These are phyloP conservation scores for Geranium incanum DNA, from an alignment of 441 rosid species.

Conservation along the genomic window DNA sequence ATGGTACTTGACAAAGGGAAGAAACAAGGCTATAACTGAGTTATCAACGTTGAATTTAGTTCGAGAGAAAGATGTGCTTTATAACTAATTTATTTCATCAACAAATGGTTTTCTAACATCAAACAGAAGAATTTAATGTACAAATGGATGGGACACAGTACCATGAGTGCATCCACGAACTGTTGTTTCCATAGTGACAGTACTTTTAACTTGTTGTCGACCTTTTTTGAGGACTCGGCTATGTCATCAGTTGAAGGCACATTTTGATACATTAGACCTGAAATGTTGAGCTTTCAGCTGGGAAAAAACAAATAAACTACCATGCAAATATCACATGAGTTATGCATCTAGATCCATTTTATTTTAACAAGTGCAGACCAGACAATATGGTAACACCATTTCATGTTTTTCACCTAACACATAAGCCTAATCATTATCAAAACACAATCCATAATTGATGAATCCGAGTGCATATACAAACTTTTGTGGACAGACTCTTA, in stretches of 20 bases:
- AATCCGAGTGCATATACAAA: background rate
- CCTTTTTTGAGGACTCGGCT: constrained; percentile 33
- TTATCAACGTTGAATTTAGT: background rate
- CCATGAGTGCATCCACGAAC: constrained; percentile 60
- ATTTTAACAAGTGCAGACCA: background rate
- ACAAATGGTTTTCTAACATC: constrained; percentile 18
- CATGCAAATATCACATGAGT: background rate
- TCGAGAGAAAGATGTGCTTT: background rate
- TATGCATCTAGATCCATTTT: background rate
- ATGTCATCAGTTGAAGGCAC: constrained; percentile 37
- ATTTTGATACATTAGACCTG: constrained; percentile 45
- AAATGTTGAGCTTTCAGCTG: constrained; percentile 13
- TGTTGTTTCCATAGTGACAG: constrained; percentile 68
- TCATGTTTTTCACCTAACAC: background rate
- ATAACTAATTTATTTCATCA: background rate
- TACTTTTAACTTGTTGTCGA: constrained; percentile 28
- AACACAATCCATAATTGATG: background rate
- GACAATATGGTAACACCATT: background rate
- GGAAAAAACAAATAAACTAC: background rate
- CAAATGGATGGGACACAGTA: constrained; percentile 20
- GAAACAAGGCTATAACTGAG: too few species aligned
- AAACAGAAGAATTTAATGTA: constrained; percentile 10
- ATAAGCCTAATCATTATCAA: too few species aligned
- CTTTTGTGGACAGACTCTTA: background rate
- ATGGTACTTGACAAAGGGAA: background rate